phyloP scores from a whole-genome alignment of 2,329 filamentous ascomycete species.

The Trichoderma pleuroti region DNA sequence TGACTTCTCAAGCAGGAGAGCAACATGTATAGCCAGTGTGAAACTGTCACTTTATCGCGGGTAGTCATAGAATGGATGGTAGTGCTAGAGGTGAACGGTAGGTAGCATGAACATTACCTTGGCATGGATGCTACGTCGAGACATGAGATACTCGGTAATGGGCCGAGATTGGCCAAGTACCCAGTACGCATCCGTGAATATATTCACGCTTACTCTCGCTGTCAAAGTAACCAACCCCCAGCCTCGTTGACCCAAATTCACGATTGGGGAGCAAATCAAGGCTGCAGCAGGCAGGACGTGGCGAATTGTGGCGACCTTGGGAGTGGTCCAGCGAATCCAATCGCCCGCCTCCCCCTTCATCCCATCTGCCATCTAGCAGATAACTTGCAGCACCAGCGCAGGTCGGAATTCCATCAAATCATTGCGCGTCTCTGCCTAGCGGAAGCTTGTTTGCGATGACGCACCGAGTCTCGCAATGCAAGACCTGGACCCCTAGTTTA shows the following conservation, averaged over 20 bases:
- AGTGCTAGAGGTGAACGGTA: background rate
- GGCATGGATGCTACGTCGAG: background rate
- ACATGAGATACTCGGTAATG: too few relatives aligned
- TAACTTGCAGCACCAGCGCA: background rate
- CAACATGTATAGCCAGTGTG: background rate
- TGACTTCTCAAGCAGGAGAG: background rate
- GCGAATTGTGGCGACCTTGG: background rate
- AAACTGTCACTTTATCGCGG: background rate
- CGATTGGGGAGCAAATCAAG: background rate
- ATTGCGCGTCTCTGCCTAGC: background rate
- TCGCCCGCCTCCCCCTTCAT: background rate
- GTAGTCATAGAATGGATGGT: background rate
- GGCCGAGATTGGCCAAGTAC: background rate
- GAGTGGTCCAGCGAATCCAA: constrained; percentile 1
- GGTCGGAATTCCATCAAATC: background rate
- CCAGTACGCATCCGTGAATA: background rate
- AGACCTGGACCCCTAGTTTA: background rate
- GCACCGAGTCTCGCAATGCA: background rate
- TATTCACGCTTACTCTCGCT: background rate
- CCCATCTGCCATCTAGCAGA: background rate
- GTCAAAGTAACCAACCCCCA: background rate
- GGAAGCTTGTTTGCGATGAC: constrained; percentile 19
- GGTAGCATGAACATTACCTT: background rate
- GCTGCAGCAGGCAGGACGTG: background rate
- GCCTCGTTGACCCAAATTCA: background rate